Base-by-base conservation (phyloP, 805 yeast genomes). In the Ogataea polymorpha region DNA sequence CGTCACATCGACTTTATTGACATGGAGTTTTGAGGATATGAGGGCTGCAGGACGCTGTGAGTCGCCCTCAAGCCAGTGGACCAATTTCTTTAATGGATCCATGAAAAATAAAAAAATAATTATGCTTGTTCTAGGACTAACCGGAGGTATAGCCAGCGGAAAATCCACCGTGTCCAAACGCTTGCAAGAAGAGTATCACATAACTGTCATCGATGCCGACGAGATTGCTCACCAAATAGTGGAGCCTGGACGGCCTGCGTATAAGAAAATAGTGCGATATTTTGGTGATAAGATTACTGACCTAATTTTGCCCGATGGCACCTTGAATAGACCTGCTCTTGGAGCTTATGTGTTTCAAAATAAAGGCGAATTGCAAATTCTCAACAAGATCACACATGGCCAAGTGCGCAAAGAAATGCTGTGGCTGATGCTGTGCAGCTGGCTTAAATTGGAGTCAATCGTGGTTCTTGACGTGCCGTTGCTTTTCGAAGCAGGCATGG, bases 121-220 rank as follows among this genome's bases (percentile, higher is more conserved):
- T 9, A 91, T 93, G 99, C 74, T 93, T 32, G 74, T 93, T 23
- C 75, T 93, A 5, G 99, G 99, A 1, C 74, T 93, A n/a, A 93
- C 99, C 0, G 99, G 99, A 2, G 96, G 97, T 2, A 93, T 93
- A 36, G 96, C 96, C 5, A 75, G 93, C n/a, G 99, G 99, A 3
- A 93, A 93, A 56, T 83, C 96, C 14, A 91, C 98, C 0, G 97
- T 86, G 0, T 86, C 96, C 0, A 56, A 65, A 13, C 61, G 75
- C 25, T 64, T 93, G 9, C 46, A 61, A 4, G 74, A 76, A 8
- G 63, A 76, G 9, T 72, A 80, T 54, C 56, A 68, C 2, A 44
- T 85, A 5, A 72, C 83, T 0, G 63, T 93, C 1, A 72, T 93
- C 1, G 99, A 93, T 66, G 98, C 99, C 1, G 99, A 93, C 61